These are phyloP conservation scores for Jacaranda mimosifolia DNA, from an alignment of 257 asterid species.

Conservation along the genomic window DNA sequence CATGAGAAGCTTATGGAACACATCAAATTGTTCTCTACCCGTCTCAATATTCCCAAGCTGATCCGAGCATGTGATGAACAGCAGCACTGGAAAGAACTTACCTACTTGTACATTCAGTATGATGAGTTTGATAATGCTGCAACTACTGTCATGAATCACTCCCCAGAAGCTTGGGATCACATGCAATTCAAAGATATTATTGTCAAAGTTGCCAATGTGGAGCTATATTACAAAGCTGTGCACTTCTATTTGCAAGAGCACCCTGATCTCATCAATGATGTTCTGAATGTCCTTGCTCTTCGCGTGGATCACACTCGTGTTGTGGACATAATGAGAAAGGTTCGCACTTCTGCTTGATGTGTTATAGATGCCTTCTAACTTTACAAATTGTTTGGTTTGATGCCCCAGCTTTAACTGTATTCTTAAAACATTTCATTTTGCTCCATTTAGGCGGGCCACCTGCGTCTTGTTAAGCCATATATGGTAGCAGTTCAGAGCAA, in stretches of 20 bases:
- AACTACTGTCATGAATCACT: constrained; percentile 98
- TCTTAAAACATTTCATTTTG: constrained; percentile 32
- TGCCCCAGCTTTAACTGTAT: constrained; percentile 5
- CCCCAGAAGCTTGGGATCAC: constrained; percentile 99
- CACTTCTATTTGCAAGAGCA: constrained; percentile 99
- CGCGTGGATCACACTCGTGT: constrained; percentile 95
- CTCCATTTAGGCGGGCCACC: constrained; percentile 78
- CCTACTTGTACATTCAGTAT: constrained; percentile 90
- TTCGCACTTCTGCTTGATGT: constrained; percentile 29
- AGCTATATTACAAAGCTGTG: constrained; percentile 98
- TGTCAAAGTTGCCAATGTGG: constrained; percentile 98
- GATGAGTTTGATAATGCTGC: constrained; percentile 99
- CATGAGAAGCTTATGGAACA: constrained; percentile 99
- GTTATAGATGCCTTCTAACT: neutral
- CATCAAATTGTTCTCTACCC: constrained; percentile 89
- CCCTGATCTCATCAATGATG: constrained; percentile 92
- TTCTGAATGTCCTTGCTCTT: constrained; percentile 92
- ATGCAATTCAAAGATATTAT: constrained; percentile 97
- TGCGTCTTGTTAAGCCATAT: constrained; percentile 90
- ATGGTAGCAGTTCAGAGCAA: constrained; percentile 98
- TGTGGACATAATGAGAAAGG: constrained; percentile 97
- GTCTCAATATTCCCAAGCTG: constrained; percentile 96
- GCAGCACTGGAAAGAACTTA: constrained; percentile 98
- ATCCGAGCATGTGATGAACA: constrained; percentile 99
- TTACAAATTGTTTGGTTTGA: constrained; percentile 6